These are phyloP conservation scores for Ramularia collo-cygni DNA, from an alignment of 2,329 filamentous ascomycete species.

Conservation along the genomic window DNA sequence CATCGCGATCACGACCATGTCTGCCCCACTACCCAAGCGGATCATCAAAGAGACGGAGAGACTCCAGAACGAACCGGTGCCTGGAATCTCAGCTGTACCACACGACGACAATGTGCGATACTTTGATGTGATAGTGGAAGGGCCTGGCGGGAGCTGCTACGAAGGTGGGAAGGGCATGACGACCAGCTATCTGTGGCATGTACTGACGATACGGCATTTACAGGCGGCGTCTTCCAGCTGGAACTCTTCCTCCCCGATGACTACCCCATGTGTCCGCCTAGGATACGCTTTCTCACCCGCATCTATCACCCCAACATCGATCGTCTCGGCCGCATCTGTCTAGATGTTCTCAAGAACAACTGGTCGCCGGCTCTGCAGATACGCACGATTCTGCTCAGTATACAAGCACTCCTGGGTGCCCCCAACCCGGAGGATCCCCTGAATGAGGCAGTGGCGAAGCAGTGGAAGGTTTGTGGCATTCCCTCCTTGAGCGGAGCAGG, in stretches of 20 bases:
- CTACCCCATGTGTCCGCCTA: constrained; percentile 98
- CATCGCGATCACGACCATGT: constrained; percentile 39
- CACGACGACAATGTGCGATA: constrained; percentile 97
- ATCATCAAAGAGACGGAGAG: constrained; percentile 99
- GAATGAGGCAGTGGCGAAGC: constrained; percentile 93
- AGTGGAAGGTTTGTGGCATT: constrained; percentile 62
- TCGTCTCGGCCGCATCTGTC: constrained; percentile 90
- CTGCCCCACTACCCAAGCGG: constrained; percentile 70
- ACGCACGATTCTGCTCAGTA: constrained; percentile 95
- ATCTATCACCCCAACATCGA: constrained; percentile 99
- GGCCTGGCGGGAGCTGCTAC: constrained; percentile 85
- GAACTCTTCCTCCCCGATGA: constrained; percentile 97
- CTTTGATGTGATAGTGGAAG: constrained; percentile 95
- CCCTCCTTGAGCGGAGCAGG: too few relatives aligned
- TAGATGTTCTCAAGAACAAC: constrained; percentile 97
- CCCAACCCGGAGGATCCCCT: constrained; percentile 98
- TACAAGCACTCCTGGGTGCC: constrained; percentile 90
- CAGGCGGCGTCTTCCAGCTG: constrained; percentile 84
- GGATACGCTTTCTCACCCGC: constrained; percentile 97
- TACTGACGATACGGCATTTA: too few relatives aligned
- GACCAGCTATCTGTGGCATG: too few relatives aligned
- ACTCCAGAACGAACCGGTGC: constrained; percentile 91
- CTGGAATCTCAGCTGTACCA: constrained; percentile 89
- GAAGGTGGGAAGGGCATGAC: constrained; percentile 57
- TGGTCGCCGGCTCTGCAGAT: constrained; percentile 98